Evolutionary conservation across 1,284 basidiomycete genomes (phyloP).

Genomic region (Agaricales sp.): DNA sequence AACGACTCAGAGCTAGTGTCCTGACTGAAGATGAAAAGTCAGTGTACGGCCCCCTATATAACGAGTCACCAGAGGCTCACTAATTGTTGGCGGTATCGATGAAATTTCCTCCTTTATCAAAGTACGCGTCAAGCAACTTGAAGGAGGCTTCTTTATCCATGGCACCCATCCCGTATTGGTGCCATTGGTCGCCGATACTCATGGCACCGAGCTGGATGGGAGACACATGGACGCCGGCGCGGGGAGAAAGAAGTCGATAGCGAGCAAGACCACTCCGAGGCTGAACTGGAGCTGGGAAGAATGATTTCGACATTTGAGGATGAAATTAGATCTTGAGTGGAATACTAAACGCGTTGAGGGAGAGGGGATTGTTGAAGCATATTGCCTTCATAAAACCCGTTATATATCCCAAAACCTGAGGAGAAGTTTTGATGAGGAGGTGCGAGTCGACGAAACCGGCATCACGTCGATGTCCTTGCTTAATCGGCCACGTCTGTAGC

Average conservation of each 20-base stretch:
- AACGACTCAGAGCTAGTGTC: slow-evolving; percentile 25
- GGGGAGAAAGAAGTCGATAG: slow-evolving; percentile 26
- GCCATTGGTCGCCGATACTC: slow-evolving; percentile 35
- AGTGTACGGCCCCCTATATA: background rate
- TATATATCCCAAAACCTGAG: too few relatives aligned
- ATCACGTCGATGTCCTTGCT: too few relatives aligned
- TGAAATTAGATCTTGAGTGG: too few relatives aligned
- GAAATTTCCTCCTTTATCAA: slow-evolving; percentile 16
- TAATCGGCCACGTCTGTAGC: too few relatives aligned
- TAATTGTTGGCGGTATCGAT: slow-evolving; percentile 21
- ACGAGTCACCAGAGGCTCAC: slow-evolving; percentile 13
- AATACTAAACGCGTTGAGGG: too few relatives aligned
- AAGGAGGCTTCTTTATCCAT: slow-evolving; percentile 21
- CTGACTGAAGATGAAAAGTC: slow-evolving; percentile 14
- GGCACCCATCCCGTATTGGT: slow-evolving; percentile 13
- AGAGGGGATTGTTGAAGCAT: too few relatives aligned
- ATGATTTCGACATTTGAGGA: background rate
- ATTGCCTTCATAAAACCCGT: too few relatives aligned
- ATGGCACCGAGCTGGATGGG: slow-evolving; percentile 33
- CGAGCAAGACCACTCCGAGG: slow-evolving; percentile 22
- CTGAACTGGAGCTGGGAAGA: slow-evolving; percentile 13
- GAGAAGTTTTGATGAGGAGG: too few relatives aligned
- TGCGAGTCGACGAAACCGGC: too few relatives aligned
- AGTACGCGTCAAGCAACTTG: slow-evolving; percentile 22
- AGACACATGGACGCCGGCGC: slow-evolving; percentile 27